Evolutionary conservation across 1,139 yeast species (phyloP), one percentile per base, ranked within the genome.

Genomic region (Scheffersomyces segobiensis): DNA sequence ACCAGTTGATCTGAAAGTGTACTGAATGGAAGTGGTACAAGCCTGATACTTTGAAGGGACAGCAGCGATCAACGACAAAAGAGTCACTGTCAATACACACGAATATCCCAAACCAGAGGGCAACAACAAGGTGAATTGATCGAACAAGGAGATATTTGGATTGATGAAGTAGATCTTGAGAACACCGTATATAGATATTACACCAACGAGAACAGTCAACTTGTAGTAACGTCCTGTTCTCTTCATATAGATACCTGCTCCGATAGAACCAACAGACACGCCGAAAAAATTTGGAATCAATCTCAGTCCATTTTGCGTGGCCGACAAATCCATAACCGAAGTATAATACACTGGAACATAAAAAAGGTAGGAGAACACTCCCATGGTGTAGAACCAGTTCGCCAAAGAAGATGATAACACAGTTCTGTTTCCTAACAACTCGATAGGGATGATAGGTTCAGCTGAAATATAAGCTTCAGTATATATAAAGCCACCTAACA

Each of bases 361-460:
- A 71, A 83, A 90, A 53, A 86, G 71, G 50, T 79, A 76, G 6
- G 88, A 75, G 66, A 84, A 86, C 12, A 80, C 76, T 1, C 83
- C 77, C 83, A 86, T 86, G 52, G 84, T 84, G 67, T 73, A 79
- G 67, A 88, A 88, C 84, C 91, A 86, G 69, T 88, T 88, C 52
- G 91, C 78, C 62, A 88, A 76, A 5, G 92, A 85, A 0, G 91
- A 86, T 14, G 89, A 84, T 55, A 86, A 70, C 6, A 89, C 84
- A 0, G 92, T 86, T 62, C 88, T 78, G 57, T 85, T 81, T 8
- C 75, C 70, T 66, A 89, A 70, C 62, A 88, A 78, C 20, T 76
- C 74, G 50, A 88, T 71, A 2, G 93, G 95, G 57, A 88, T 75
- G 46, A 89, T 87, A 2, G 96, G 96, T 67, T 88, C 92, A 5